These are phyloP conservation scores for Naganishia cerealis DNA, from an alignment of 1,284 basidiomycete genomes.

Conservation along the genomic window DNA sequence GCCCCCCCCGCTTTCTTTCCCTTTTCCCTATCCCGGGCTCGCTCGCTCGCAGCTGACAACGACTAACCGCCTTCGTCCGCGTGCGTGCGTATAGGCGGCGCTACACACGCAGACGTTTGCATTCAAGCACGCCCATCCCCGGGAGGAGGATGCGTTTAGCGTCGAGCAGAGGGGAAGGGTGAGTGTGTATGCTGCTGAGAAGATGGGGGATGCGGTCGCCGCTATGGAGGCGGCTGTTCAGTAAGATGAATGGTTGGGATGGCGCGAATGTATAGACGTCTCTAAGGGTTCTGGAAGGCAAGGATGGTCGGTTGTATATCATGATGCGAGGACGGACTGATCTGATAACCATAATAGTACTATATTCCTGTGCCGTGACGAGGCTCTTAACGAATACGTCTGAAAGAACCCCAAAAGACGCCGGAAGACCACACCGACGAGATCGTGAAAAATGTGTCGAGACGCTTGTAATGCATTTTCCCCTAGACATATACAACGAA, in stretches of 20 bases:
- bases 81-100: slow-evolving; percentile 60
- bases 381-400: too few relatives aligned
- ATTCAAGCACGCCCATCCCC: slow-evolving; percentile 64
- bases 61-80: background rate
- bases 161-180: slow-evolving; percentile 73
- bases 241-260: background rate
- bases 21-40: background rate
- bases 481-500: slow-evolving; percentile 23
- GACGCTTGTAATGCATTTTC: slow-evolving; percentile 10
- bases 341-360: too few relatives aligned
- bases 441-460: slow-evolving; percentile 2
- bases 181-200: slow-evolving; percentile 62
- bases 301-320: slow-evolving; percentile 14
- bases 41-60: too few relatives aligned
- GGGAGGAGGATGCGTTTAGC: slow-evolving; percentile 73
- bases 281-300: too few relatives aligned
- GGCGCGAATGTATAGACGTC: too few relatives aligned
- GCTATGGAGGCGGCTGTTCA: slow-evolving; percentile 51
- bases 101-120: slow-evolving; percentile 65
- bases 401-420: too few relatives aligned
- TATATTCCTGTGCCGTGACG: too few relatives aligned
- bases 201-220: slow-evolving; percentile 49
- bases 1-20: background rate
- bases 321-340: too few relatives aligned
- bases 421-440: too few relatives aligned